These are phyloP conservation scores for Juncus inflexus DNA, from an alignment of 176 grass and related monocot genomes.

Conservation along the genomic window DNA sequence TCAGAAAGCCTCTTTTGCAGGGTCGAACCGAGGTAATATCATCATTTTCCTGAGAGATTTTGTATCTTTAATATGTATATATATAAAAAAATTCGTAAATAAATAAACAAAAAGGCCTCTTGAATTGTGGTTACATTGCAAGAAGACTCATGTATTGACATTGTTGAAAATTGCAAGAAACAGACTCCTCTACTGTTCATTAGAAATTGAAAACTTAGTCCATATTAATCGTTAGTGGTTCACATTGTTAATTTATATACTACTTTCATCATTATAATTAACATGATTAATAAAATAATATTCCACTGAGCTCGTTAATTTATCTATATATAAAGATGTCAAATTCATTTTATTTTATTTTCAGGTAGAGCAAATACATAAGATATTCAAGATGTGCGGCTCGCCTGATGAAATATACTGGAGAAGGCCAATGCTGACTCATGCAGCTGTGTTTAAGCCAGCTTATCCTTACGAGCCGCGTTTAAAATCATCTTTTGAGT, in stretches of 20 bases:
- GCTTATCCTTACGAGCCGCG: conserved; percentile 49
- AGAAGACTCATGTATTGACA: too few species aligned
- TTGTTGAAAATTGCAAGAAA: too few species aligned
- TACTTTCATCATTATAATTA: too few species aligned
- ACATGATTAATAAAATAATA: too few species aligned
- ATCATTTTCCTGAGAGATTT: neutral
- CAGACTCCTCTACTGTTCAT: too few species aligned
- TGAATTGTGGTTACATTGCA: too few species aligned
- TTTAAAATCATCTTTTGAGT: conserved; percentile 43
- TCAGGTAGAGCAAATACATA: conserved; percentile 90
- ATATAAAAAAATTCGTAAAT: too few species aligned
- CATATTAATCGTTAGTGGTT: too few species aligned
- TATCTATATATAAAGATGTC: neutral
- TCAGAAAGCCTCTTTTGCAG: conserved; percentile 64
- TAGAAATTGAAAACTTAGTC: too few species aligned
- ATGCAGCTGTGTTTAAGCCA: conserved; percentile 66
- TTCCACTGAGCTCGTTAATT: neutral
- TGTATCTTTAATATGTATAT: neutral
- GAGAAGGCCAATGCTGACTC: conserved; percentile 39
- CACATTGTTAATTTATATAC: too few species aligned
- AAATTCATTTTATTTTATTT: conserved; percentile 8
- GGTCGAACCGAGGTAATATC: conserved; percentile 75
- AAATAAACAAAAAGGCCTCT: too few species aligned
- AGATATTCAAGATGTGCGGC: conserved; percentile 95
- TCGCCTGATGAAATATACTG: conserved; percentile 75